A percentile compares a stretch with the other conserved stretches of the same genome.
Conservation (phyloP, 257 asterid genomes). For the Fraxinus quadrangulata region DNA sequence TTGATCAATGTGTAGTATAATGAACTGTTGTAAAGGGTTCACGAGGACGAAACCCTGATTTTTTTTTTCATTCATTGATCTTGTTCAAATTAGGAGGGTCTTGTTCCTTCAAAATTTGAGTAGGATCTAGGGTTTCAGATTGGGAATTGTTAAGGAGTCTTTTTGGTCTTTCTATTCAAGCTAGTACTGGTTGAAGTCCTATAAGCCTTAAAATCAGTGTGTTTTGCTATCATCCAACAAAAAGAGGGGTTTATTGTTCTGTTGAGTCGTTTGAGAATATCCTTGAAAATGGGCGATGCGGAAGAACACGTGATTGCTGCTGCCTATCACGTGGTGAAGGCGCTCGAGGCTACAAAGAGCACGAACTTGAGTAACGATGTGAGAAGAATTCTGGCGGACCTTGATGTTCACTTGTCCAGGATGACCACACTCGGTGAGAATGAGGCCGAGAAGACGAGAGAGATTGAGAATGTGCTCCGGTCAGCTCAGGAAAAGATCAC, state of each 20-base stretch:
- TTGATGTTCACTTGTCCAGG: slow-evolving; percentile 43
- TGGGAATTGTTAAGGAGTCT: neutral
- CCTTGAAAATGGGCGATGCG: slow-evolving; percentile 41
- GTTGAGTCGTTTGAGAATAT: neutral
- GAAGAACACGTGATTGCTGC: slow-evolving; percentile 58
- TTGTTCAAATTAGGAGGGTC: slow-evolving; percentile 21
- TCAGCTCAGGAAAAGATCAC: slow-evolving; percentile 43
- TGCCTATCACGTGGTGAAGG: slow-evolving; percentile 61
- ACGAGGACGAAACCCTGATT: neutral
- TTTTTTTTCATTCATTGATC: neutral
- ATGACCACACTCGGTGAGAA: slow-evolving; percentile 32
- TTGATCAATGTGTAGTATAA: neutral
- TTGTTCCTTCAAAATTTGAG: slow-evolving; percentile 2
- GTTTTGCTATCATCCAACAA: neutral
- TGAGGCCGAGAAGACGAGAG: slow-evolving; percentile 28
- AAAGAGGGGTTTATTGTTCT: slow-evolving; percentile 7
- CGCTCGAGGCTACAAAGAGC: slow-evolving; percentile 39
- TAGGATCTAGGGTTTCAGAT: neutral
- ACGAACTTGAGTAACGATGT: slow-evolving; percentile 30
- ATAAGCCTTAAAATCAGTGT: neutral
- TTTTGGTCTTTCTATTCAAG: neutral
- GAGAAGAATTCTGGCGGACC: slow-evolving; percentile 38
- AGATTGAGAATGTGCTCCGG: slow-evolving; percentile 40
- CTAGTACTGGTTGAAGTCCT: neutral
- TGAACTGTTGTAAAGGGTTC: slow-evolving; percentile 1